Evolutionary conservation across 2,329 filamentous ascomycete species (phyloP).

Genomic region (Huntiella savannae): DNA sequence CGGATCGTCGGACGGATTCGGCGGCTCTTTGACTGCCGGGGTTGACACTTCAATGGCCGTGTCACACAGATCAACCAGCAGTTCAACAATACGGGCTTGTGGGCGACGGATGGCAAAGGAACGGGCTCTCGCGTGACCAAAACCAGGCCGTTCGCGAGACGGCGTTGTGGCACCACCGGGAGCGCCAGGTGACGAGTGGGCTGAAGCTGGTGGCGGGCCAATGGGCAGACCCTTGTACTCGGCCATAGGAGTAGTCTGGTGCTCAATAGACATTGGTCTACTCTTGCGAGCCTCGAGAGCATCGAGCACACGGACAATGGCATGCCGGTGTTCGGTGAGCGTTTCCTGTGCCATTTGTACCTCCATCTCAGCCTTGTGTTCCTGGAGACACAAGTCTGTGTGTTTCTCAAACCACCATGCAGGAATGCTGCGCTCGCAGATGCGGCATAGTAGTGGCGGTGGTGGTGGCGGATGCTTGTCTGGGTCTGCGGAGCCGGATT

Average conservation of each 20-base stretch:
- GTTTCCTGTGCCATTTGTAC: conserved; percentile 91
- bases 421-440: conserved; percentile 90
- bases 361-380: conserved; percentile 93
- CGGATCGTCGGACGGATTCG: conserved; percentile 27
- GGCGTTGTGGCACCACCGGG: conserved; percentile 42
- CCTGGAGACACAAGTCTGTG: conserved; percentile 85
- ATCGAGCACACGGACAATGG: conserved; percentile 89
- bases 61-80: conserved; percentile 87
- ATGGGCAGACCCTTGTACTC: conserved; percentile 84
- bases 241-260: conserved; percentile 34
- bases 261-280: conserved; percentile 38
- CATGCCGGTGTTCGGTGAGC: conserved; percentile 76
- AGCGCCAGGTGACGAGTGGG: conserved; percentile 46
- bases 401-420: conserved; percentile 99
- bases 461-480: conserved; percentile 65
- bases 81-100: conserved; percentile 79
- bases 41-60: conserved; percentile 90
- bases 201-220: conserved; percentile 51
- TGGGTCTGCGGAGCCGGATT: conserved; percentile 59
- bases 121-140: conserved; percentile 61
- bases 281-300: conserved; percentile 65
- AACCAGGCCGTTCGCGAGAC: conserved; percentile 54
- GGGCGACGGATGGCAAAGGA: conserved; percentile 86
- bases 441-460: conserved; percentile 74
- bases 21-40: conserved; percentile 73